Percentiles rank a stretch among this genome's conserved stretches.
Evolutionary conservation across 2,329 filamentous ascomycete species (phyloP).

Genomic region (Aspergillus sp.): DNA sequence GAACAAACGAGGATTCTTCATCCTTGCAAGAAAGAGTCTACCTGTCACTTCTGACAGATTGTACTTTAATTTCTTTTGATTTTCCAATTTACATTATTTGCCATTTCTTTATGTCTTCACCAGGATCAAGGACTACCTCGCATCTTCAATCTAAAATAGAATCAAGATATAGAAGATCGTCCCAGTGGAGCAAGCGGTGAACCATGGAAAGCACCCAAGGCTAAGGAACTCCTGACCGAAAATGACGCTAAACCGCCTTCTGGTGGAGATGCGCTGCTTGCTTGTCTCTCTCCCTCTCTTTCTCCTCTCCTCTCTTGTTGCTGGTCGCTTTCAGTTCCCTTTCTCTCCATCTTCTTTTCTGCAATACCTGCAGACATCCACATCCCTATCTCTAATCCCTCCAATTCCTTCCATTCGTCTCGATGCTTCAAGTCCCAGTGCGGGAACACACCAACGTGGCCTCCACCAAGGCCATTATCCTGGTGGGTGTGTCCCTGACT

Average conservation of each 20-base stretch:
- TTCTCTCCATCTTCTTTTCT: not conserved
- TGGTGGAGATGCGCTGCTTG: not conserved
- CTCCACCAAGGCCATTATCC: conserved; percentile 88
- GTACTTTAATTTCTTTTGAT: no score
- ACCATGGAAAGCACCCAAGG: not conserved
- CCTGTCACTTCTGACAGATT: not conserved
- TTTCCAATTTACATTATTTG: no score
- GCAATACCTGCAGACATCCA: not conserved
- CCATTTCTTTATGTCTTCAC: no score
- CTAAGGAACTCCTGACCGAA: not conserved
- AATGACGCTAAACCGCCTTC: not conserved
- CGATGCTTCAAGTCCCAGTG: conserved; percentile 48
- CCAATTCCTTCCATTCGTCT: conserved; percentile 12
- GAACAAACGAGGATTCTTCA: not conserved
- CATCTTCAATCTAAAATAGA: not conserved
- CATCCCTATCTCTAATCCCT: not conserved
- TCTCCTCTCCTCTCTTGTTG: not conserved
- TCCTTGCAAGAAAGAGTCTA: not conserved
- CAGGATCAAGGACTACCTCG: no score
- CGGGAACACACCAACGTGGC: conserved; percentile 48
- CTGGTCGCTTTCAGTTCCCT: not conserved
- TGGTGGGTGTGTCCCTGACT: conserved; percentile 58
- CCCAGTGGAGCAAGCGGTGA: not conserved
- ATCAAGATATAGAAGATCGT: not conserved
- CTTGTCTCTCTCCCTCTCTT: not conserved